Base-by-base conservation (phyloP, 2,329 filamentous ascomycete species). In the Sarocladiaceae sp. region DNA sequence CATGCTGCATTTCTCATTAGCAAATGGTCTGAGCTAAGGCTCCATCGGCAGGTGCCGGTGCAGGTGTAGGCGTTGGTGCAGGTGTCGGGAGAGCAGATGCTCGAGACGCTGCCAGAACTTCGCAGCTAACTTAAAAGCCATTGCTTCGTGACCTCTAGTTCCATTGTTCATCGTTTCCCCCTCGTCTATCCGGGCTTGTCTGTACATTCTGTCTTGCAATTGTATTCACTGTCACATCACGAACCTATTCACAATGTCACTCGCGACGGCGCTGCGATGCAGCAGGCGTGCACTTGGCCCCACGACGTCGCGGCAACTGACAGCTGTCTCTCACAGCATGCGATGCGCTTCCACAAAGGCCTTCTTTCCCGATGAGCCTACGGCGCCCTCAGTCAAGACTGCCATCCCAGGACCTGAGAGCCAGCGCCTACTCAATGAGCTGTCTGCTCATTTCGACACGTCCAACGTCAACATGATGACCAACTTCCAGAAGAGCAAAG, bases 381-480 rank as follows among this genome's bases (percentile, higher is more conserved):
- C 67, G 21, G 68, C 59, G 20, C 77, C 77, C 21, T 56, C 67
- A 3, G 58, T 80, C 55, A 76, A 75, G 67, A 76, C 74, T 19
- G 3, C 21, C 9, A 85, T 95, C 46, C 88, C 88, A 1, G 88
- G 88, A 1, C 87, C 88, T 29, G 76, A 82, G 68, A 81, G 83
- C 64, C 74, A 81, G 68, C 75, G 79, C 54, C 75, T 78, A 42
- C 81, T 85, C 51, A 70, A 80, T 50, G 78, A 88, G 61, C 76
- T 95, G 50, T 71, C 84, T 65, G 70, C 82, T 59, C 85, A 93
- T 48, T 94, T 93, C 58, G 88, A 95, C 64, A 91, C 86, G 3
- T 76, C 88, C 49, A 88, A 83, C 66, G 68, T 91, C 69, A 94
- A 93, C 72, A 85, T 89, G 80, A 70, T 90, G 56, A 75, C 76